These are phyloP conservation scores for Litsea cubeba DNA, from an alignment of 164 flowering plant genomes.

Conservation along the genomic window DNA sequence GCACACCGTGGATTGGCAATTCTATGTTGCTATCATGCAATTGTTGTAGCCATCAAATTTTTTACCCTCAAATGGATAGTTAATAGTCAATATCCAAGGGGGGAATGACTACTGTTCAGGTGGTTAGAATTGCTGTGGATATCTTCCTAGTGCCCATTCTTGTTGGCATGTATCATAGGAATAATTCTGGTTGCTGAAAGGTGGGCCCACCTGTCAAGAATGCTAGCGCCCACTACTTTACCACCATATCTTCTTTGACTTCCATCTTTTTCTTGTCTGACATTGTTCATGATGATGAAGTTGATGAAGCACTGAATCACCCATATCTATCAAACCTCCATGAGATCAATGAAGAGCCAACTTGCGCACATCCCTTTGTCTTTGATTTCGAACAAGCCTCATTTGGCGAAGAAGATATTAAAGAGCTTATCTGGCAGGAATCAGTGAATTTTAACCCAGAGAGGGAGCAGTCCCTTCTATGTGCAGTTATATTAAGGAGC, in stretches of 20 bases:
- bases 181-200: too few relatives aligned
- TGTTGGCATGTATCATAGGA: too few relatives aligned
- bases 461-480: not conserved
- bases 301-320: constrained; percentile 85
- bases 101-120: too few relatives aligned
- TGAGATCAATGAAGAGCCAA: constrained; percentile 90
- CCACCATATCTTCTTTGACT: not conserved
- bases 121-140: too few relatives aligned
- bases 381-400: constrained; percentile 75
- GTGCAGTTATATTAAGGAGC: not conserved
- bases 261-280: not conserved
- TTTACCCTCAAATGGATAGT: too few relatives aligned
- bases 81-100: too few relatives aligned
- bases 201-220: too few relatives aligned
- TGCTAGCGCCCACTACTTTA: not conserved
- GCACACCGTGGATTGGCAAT: too few relatives aligned
- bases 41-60: too few relatives aligned
- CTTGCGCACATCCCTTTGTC: constrained; percentile 59
- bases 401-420: constrained; percentile 73
- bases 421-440: constrained; percentile 78
- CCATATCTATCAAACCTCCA: constrained; percentile 72
- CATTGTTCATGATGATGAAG: constrained; percentile 23
- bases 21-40: too few relatives aligned
- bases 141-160: too few relatives aligned
- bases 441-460: constrained; percentile 59